Evolutionary conservation across 306 rosid species (phyloP), one percentile per base, ranked within the genome.

Genomic region (Fagus sylvatica): DNA sequence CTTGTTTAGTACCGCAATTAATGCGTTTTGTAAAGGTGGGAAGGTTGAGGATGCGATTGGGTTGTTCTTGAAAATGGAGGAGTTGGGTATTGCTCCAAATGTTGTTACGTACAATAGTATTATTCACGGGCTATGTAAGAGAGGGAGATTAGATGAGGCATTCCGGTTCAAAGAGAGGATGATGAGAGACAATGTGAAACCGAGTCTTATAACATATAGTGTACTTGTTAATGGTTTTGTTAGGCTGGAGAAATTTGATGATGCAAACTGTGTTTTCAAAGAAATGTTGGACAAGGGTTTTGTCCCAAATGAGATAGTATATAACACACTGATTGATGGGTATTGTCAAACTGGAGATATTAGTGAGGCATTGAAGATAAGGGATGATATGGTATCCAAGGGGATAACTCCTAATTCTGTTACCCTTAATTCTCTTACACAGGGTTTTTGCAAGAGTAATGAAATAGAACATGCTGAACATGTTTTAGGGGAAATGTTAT

Each of bases 71-170:
- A 86, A 74, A 72, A 91, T 89, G 93, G 88, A 85, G 81, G 83
- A 75, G 80, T 49, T 71, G 13, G 91, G 93, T 46, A 75, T 89
- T 82, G 66, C 64, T 28, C 94, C 97, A 4, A 91, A 89, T 80
- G 94, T 82, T 68, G 90, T 91, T 74, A 88, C 91, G 4, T 91
- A 89, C 66, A 91, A 91, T 82, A 89, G 36, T 49, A 40, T 91
- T 69, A 91, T 91, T 66, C 86, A 91, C 71, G 97, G 94, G 49
- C 82, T 91, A 39, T 91, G 88, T 82, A 85, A 86, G 85, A 74
- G 73, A 56, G 87, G 93, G 56, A 88, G 91, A 79, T 69, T 89
- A 34, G 88, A 72, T 7, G 92, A 86, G 59, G 94, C 93, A 1
- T 79, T 88, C 75, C 54, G 28, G 72, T 76, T 86, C 68, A 91